A percentile compares a stretch with the other conserved stretches of the same genome.
phyloP scores from a whole-genome alignment of 2,329 filamentous ascomycete genomes.

The Scedosporium minutisporum region DNA sequence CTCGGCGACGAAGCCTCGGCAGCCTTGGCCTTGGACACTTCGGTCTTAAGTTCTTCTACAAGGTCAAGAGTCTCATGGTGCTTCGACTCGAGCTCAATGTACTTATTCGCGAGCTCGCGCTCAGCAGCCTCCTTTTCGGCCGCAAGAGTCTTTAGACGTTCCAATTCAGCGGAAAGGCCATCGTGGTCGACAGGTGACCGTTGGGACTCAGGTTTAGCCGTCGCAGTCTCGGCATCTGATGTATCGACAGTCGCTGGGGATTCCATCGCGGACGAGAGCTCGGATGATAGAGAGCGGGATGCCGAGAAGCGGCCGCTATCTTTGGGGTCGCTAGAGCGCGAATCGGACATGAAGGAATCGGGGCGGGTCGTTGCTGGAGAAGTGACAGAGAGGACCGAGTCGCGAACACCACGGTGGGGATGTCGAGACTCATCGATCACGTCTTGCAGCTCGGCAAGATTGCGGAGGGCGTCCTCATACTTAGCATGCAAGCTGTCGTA shows the following conservation, averaged over 20 bases:
- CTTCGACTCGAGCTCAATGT: constrained; percentile 71
- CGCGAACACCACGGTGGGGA: constrained; percentile 37
- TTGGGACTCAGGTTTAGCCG: constrained; percentile 14
- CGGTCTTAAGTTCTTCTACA: constrained; percentile 83
- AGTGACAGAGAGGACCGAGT: constrained; percentile 45
- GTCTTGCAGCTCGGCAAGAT: constrained; percentile 78
- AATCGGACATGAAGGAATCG: constrained; percentile 76
- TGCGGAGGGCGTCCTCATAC: constrained; percentile 80
- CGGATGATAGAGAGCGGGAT: constrained; percentile 86
- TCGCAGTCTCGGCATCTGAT: constrained; percentile 43
- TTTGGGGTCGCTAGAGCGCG: constrained; percentile 61
- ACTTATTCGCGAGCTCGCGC: constrained; percentile 62
- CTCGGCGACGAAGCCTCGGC: constrained; percentile 51
- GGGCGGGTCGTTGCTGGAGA: constrained; percentile 48
- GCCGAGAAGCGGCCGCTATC: constrained; percentile 57
- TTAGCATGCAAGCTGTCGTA: constrained; percentile 75
- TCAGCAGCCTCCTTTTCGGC: constrained; percentile 70
- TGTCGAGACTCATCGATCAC: constrained; percentile 70
- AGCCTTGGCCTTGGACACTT: constrained; percentile 68
- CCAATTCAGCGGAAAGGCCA: constrained; percentile 43
- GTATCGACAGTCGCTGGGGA: constrained; percentile 57
- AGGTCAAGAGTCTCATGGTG: constrained; percentile 76
- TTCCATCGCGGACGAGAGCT: constrained; percentile 80
- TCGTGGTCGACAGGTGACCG: constrained; percentile 15
- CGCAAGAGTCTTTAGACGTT: constrained; percentile 60